Conservation (phyloP, 768 basidiomycete genomes). For the Megacollybia marginata region DNA sequence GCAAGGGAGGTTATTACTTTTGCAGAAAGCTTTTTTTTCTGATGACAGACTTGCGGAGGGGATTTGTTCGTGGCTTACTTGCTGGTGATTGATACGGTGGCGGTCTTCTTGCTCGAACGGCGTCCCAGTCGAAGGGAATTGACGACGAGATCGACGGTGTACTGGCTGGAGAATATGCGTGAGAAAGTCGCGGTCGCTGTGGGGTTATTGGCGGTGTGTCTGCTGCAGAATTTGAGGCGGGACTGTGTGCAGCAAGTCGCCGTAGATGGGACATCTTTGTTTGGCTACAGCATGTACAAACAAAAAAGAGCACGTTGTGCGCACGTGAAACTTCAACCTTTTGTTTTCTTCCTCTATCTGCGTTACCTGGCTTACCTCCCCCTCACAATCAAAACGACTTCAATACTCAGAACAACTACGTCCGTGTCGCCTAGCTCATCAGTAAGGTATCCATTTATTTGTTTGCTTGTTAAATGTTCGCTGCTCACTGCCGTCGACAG, state of each 20-base stretch:
- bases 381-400: conserved; percentile 39
- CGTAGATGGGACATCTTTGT: neutral
- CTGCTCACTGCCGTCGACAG: conserved; percentile 24
- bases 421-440: conserved; percentile 72
- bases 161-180: conserved; percentile 53
- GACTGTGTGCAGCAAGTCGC: neutral
- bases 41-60: conserved; percentile 46
- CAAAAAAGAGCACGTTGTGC: neutral
- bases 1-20: conserved; percentile 32
- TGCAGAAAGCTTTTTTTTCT: conserved; percentile 61
- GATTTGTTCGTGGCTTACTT: conserved; percentile 24
- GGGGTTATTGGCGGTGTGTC: conserved; percentile 22
- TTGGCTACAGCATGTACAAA: neutral
- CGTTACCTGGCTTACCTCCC: conserved; percentile 2
- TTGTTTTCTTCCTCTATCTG: conserved; percentile 9
- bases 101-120: conserved; percentile 60
- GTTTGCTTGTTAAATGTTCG: conserved; percentile 2
- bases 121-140: conserved; percentile 82
- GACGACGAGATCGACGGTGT: conserved; percentile 74
- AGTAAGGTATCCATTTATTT: conserved; percentile 31
- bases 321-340: neutral
- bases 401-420: conserved; percentile 51
- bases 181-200: conserved; percentile 29
- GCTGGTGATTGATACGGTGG: conserved; percentile 67
- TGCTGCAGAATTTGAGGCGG: conserved; percentile 7